A percentile compares a stretch with the other conserved stretches of the same genome.
Evolutionary conservation across 139 green algal species (phyloP).

Genomic region (Chlorella sp.): DNA sequence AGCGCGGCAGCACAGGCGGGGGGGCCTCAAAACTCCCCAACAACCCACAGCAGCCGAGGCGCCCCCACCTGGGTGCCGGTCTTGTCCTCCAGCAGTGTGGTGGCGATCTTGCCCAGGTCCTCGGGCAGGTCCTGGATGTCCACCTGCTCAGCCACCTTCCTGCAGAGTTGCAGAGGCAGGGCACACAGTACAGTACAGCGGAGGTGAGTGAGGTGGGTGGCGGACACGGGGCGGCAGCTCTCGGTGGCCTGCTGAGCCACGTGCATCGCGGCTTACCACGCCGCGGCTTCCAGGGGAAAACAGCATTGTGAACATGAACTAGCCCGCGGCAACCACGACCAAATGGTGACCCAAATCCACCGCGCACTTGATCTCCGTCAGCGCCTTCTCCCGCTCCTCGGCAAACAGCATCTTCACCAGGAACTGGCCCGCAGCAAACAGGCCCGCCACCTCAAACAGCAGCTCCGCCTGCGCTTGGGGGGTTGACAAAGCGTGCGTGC

Average conservation of each 20-base stretch:
- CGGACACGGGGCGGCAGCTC: too few species aligned
- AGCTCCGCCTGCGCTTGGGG: slow-evolving; percentile 32
- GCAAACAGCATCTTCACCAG: slow-evolving; percentile 52
- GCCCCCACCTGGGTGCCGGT: background rate
- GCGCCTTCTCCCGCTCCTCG: slow-evolving; percentile 51
- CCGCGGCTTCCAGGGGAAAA: too few species aligned
- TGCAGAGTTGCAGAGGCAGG: background rate
- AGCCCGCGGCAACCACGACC: slow-evolving; percentile 46
- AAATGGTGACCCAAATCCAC: too few species aligned
- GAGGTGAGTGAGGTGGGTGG: background rate
- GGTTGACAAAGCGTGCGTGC: too few species aligned
- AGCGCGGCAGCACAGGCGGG: background rate
- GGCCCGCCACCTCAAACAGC: slow-evolving; percentile 55
- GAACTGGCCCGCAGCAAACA: slow-evolving; percentile 53
- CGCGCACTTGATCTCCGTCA: slow-evolving; percentile 52
- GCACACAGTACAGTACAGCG: background rate
- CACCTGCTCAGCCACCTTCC: slow-evolving; percentile 46
- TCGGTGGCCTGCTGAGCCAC: too few species aligned
- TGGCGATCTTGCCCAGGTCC: slow-evolving; percentile 51
- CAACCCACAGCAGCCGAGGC: too few species aligned
- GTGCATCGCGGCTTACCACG: too few species aligned
- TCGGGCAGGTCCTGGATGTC: slow-evolving; percentile 38
- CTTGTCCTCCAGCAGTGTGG: slow-evolving; percentile 44
- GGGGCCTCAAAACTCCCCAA: too few species aligned
- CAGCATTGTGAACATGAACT: slow-evolving; percentile 23